Evolutionary conservation across 805 yeast genomes (phyloP).

Genomic region (Jamesozyma gamospora): DNA sequence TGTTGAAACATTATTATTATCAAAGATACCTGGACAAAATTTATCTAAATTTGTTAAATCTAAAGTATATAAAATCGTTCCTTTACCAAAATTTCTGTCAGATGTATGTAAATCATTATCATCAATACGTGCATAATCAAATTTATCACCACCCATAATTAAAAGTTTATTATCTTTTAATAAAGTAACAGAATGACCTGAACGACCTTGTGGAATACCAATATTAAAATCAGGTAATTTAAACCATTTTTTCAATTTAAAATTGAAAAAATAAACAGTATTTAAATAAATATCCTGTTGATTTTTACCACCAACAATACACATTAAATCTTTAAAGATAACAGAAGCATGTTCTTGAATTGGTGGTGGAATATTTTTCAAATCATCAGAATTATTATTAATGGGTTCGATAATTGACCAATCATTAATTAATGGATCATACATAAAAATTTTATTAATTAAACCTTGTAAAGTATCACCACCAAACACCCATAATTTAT

Average conservation of each 20-base stretch:
- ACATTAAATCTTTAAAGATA: constrained; percentile 65
- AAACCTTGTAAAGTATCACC: constrained; percentile 74
- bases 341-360: constrained; percentile 88
- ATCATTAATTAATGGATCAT: constrained; percentile 52
- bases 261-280: constrained; percentile 64
- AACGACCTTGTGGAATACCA: constrained; percentile 66
- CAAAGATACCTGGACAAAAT: constrained; percentile 31
- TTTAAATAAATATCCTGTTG: constrained; percentile 57
- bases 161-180: constrained; percentile 57
- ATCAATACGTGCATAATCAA: constrained; percentile 48
- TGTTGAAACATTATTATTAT: constrained; percentile 2
- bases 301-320: constrained; percentile 84
- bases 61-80: constrained; percentile 53
- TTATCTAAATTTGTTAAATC: constrained; percentile 37
- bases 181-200: constrained; percentile 82
- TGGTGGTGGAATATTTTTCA: constrained; percentile 49
- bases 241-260: constrained; percentile 65
- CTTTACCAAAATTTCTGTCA: constrained; percentile 43
- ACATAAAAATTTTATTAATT: constrained; percentile 69
- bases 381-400: constrained; percentile 17
- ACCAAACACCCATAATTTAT: constrained; percentile 79
- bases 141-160: constrained; percentile 87
- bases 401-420: constrained; percentile 66
- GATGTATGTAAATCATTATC: constrained; percentile 44
- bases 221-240: constrained; percentile 38